Percentiles rank a stretch among this genome's conserved stretches.
These are phyloP conservation scores for Podospora appendiculata DNA, from an alignment of 495 filamentous ascomycete species.

Conservation along the genomic window DNA sequence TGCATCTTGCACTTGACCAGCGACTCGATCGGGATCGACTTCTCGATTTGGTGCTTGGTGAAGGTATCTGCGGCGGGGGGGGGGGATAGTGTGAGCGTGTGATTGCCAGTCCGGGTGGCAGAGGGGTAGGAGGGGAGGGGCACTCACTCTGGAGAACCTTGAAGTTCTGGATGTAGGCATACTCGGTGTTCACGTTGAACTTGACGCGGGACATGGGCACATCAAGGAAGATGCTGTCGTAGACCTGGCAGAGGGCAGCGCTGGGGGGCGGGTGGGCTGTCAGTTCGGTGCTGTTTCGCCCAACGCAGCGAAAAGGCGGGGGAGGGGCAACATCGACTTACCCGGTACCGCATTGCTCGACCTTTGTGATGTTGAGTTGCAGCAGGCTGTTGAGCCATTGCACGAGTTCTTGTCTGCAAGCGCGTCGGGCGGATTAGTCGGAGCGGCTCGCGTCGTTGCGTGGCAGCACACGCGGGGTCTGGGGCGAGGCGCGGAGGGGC, in stretches of 20 bases:
- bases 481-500: background rate
- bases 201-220: conserved; percentile 94
- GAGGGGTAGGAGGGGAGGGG: conserved; percentile 1
- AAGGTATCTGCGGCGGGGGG: conserved; percentile 58
- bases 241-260: conserved; percentile 92
- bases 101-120: background rate
- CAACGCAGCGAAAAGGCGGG: conserved; percentile 19
- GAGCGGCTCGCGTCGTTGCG: background rate
- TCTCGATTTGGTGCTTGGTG: conserved; percentile 75
- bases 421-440: conserved; percentile 6
- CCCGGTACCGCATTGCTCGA: conserved; percentile 99
- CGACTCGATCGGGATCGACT: conserved; percentile 75
- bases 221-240: conserved; percentile 95
- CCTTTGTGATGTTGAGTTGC: conserved; percentile 93
- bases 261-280: conserved; percentile 37
- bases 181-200: conserved; percentile 96
- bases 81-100: conserved; percentile 13
- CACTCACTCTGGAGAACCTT: conserved; percentile 88
- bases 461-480: too few species aligned
- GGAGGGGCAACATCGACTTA: conserved; percentile 44
- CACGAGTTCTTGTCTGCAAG: conserved; percentile 82
- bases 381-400: conserved; percentile 96
- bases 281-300: conserved; percentile 6
- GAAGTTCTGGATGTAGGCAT: conserved; percentile 96
- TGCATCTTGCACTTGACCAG: conserved; percentile 99